phyloP scores from a whole-genome alignment of 306 rosid species.

The Rosa chinensis region DNA sequence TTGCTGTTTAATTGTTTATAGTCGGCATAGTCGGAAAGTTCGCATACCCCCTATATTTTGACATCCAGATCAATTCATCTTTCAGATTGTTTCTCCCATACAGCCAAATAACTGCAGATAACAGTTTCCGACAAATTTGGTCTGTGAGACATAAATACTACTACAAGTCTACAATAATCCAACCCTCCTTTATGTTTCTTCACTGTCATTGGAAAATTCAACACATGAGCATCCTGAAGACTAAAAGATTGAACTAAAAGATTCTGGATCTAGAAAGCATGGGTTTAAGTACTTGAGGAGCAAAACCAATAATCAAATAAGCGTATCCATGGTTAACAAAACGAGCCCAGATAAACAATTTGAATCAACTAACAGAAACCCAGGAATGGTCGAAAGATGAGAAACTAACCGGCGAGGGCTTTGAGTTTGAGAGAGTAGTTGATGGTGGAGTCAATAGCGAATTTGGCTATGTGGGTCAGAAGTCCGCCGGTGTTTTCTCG shows the following conservation, averaged over 20 bases:
- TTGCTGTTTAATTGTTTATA: neutral
- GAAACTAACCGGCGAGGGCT: constrained; percentile 51
- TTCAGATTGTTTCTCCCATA: no score
- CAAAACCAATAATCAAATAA: neutral
- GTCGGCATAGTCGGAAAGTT: neutral
- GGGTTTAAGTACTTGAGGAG: neutral
- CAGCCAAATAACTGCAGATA: neutral
- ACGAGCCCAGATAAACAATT: neutral
- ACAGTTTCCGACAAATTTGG: neutral
- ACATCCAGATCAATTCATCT: neutral
- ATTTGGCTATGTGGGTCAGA: constrained; percentile 51
- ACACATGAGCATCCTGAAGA: neutral
- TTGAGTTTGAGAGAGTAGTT: constrained; percentile 49
- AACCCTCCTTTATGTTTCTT: neutral
- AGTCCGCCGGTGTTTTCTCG: constrained; percentile 34
- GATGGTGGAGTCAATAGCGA: constrained; percentile 60
- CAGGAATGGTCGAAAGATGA: neutral
- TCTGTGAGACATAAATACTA: neutral
- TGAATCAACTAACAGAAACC: neutral
- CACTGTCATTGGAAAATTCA: neutral
- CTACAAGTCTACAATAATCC: neutral
- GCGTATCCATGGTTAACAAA: neutral
- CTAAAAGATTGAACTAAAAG: neutral
- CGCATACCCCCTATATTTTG: neutral
- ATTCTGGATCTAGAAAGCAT: neutral